Base-by-base conservation (phyloP, 805 yeast genomes). In the Candida adriatica region DNA sequence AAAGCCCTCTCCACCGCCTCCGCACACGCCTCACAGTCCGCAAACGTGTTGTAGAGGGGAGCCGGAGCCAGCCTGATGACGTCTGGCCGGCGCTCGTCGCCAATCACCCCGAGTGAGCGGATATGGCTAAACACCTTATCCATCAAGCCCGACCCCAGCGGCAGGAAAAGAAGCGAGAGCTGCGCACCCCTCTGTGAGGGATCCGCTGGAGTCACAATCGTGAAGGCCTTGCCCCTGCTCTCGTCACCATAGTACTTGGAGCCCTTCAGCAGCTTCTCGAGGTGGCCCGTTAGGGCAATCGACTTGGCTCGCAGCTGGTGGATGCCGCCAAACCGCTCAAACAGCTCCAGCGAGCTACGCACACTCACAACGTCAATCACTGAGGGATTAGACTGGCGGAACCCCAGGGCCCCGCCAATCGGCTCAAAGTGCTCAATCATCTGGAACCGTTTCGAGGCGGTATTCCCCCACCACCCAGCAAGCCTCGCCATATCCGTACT, bases 381-480 rank as follows among this genome's bases (percentile, higher is more conserved):
- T 41, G 87, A 78, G 2, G 95, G 95, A 58, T 88, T 88, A 13
- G 94, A 82, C 59, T 86, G 94, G 46, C 94, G 68, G 56, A 78
- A 88, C 0, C 95, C 94, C 16, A 83, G 63, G 1, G 96, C 97
- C 21, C 92, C 80, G n/a, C 67, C 61, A 17, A 83, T 81, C 1
- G 96, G 95, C 33, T 78, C 79, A 46, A 85, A 88, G 18, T 64
- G 46, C 48, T 79, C 88, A 35, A 70, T 49, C 97, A 88, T 88
- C 46, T 75, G 66, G 56, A 88, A 88, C 39, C 97, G 60, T 21
- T 73, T 73, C 2, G 48, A 45, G 0, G 79, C 62, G 44, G 80
- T 75, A 50, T 86, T 88, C 1, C 96, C 96, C 96, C 96, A 88
- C 97, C 97, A 88, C 1, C 97, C 97, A 1, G 95, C 94, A 30